phyloP scores from a whole-genome alignment of 75 land plant genomes.

The Selaginella moellendorffii region DNA sequence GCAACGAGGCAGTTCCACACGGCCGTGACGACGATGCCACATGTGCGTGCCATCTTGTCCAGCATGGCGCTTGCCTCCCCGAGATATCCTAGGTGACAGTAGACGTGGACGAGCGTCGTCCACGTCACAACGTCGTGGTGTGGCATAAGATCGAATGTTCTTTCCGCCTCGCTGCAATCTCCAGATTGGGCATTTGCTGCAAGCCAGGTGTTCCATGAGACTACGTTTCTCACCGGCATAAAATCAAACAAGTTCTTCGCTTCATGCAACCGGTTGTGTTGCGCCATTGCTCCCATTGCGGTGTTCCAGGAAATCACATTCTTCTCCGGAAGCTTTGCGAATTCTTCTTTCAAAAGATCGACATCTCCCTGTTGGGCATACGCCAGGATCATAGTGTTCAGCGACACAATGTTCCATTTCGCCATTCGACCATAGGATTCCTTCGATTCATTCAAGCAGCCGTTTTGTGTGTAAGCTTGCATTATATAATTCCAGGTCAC shows the following conservation, averaged over 20 bases:
- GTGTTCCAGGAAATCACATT: not conserved
- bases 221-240: not conserved
- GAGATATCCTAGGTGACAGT: not conserved
- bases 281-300: not conserved
- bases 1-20: not conserved
- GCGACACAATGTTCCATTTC: not conserved
- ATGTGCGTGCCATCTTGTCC: not conserved
- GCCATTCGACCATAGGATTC: not conserved
- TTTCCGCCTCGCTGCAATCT: conserved; percentile 10
- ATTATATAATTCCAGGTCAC: not conserved
- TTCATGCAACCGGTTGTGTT: not conserved
- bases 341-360: not conserved
- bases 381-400: not conserved
- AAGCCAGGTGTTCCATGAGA: not conserved
- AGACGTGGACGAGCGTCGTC: conserved; percentile 20
- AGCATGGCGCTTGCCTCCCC: not conserved
- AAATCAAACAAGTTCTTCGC: not conserved
- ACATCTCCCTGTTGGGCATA: not conserved
- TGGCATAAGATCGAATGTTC: conserved; percentile 25
- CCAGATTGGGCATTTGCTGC: conserved; percentile 13
- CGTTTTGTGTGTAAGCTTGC: not conserved
- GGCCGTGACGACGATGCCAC: not conserved
- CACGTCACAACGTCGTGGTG: conserved; percentile 25
- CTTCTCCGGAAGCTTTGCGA: not conserved
- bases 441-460: not conserved